Conservation (phyloP, 2,329 filamentous ascomycete genomes). For the Daldinia sp. region DNA sequence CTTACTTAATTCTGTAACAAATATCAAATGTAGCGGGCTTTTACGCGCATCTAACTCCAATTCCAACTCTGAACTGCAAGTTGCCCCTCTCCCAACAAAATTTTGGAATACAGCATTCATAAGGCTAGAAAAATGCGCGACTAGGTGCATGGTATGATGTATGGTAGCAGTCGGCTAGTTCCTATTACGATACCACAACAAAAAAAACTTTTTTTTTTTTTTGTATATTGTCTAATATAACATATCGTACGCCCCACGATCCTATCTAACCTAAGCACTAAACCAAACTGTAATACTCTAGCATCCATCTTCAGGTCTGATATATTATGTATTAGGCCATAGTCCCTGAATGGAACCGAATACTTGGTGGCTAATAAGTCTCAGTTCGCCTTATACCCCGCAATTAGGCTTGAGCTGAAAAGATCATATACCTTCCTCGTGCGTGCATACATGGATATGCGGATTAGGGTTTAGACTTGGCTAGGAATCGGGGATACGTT, state of each 20-base stretch:
- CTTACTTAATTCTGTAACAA: not conserved
- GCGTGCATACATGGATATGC: not conserved
- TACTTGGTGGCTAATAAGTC: too few relatives aligned
- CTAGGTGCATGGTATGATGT: too few relatives aligned
- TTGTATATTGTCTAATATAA: too few relatives aligned
- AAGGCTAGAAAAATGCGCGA: not conserved
- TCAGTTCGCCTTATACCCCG: conserved; percentile 15
- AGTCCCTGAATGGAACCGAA: too few relatives aligned
- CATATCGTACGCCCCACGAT: too few relatives aligned
- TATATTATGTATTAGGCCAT: too few relatives aligned
- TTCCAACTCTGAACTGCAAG: conserved; percentile 2
- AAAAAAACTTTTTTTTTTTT: not conserved
- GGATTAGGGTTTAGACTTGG: not conserved
- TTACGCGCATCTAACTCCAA: too few relatives aligned
- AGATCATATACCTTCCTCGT: not conserved
- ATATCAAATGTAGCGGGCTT: not conserved
- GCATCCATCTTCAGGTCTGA: too few relatives aligned
- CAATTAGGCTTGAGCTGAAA: conserved; percentile 22
- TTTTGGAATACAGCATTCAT: conserved; percentile 1
- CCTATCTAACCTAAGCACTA: too few relatives aligned
- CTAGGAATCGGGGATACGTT: not conserved
- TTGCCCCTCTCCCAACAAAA: conserved; percentile 33
- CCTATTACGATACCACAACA: not conserved
- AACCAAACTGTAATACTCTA: too few relatives aligned
- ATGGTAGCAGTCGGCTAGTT: not conserved